Percentiles rank a stretch among this genome's conserved stretches.
Evolutionary conservation across 192 early-diverging fungal species (phyloP).

Genomic region (Glomus cerebriforme): DNA sequence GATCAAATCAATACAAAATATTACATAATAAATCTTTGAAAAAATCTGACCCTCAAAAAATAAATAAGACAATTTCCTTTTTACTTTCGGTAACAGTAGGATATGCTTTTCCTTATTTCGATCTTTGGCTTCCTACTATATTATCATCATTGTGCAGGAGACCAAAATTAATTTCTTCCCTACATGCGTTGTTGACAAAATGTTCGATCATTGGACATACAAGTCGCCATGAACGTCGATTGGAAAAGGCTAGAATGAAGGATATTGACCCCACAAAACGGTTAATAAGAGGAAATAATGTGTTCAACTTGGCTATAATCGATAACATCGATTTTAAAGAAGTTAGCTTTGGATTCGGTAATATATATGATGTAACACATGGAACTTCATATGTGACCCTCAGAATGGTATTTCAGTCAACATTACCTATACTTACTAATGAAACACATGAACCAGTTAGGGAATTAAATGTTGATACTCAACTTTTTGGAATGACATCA

Average conservation of each 20-base stretch:
- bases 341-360: background rate
- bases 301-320: background rate
- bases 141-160: background rate
- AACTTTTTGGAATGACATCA: background rate
- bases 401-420: conserved; percentile 1
- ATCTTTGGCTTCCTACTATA: background rate
- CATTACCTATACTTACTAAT: background rate
- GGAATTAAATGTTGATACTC: background rate
- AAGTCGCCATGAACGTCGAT: background rate
- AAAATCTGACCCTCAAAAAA: background rate
- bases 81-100: background rate
- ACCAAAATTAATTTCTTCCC: conserved; percentile 5
- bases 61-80: background rate
- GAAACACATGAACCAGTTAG: background rate
- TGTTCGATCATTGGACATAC: background rate
- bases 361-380: background rate
- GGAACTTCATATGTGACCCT: background rate
- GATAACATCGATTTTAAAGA: conserved; percentile 9
- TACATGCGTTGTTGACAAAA: background rate
- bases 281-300: background rate
- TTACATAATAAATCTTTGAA: background rate
- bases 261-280: background rate
- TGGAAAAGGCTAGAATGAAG: background rate
- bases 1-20: background rate
- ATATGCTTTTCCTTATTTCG: too few relatives aligned